Evolutionary conservation across 345 rosid species (phyloP).

Genomic region (Syzygium aromaticum): DNA sequence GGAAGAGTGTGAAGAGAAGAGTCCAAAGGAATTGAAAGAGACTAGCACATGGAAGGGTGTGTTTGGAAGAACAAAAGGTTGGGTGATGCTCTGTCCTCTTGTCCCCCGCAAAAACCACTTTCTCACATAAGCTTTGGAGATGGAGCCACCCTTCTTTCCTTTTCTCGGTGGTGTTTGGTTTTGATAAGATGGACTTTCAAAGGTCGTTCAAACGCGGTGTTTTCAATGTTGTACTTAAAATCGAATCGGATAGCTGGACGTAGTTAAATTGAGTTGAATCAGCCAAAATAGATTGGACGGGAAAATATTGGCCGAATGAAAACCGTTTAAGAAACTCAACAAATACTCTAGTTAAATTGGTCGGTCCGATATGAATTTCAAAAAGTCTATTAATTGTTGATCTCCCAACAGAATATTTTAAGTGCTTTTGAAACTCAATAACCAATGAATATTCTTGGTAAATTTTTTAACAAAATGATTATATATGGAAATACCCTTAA

Average conservation of each 20-base stretch:
- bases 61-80: slow-evolving; percentile 61
- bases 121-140: slow-evolving; percentile 18
- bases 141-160: not conserved
- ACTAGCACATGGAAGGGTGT: slow-evolving; percentile 69
- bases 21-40: slow-evolving; percentile 35
- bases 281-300: not conserved
- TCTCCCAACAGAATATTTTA: fast-evolving
- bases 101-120: not conserved
- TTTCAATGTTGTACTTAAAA: not conserved
- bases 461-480: not conserved
- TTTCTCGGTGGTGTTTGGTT: slow-evolving; percentile 10
- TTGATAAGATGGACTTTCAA: not conserved
- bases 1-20: slow-evolving; percentile 12
- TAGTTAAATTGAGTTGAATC: not conserved
- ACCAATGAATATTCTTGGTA: not conserved
- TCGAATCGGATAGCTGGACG: not conserved
- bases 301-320: not conserved
- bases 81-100: slow-evolving; percentile 1
- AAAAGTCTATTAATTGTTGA: not conserved
- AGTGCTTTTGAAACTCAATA: not conserved
- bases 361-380: not conserved
- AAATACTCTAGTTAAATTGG: not conserved
- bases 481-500: not conserved
- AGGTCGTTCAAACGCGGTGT: not conserved
- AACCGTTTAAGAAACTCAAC: not conserved